These are phyloP conservation scores for Verbena officinalis DNA, from an alignment of 257 asterid genomes.

Conservation along the genomic window DNA sequence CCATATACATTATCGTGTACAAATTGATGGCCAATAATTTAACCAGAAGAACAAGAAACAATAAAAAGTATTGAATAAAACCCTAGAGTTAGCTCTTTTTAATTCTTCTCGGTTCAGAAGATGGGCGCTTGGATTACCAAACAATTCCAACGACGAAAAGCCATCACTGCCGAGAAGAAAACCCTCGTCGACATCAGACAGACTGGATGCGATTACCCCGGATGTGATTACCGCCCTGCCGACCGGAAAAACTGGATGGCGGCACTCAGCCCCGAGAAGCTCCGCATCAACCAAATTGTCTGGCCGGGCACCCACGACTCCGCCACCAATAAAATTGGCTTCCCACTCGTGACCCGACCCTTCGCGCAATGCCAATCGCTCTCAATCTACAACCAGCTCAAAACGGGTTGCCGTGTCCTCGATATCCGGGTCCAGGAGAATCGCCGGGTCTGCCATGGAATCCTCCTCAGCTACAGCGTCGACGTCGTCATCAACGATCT, in stretches of 20 bases:
- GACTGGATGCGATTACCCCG: slow-evolving; percentile 54
- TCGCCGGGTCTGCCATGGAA: slow-evolving; percentile 78
- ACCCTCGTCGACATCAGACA: slow-evolving; percentile 47
- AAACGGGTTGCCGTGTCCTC: slow-evolving; percentile 62
- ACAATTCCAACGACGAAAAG: slow-evolving; percentile 59
- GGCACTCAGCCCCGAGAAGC: slow-evolving; percentile 46
- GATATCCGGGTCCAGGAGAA: slow-evolving; percentile 85
- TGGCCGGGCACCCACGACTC: slow-evolving; percentile 99
- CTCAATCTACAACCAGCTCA: slow-evolving; percentile 74
- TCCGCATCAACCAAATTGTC: slow-evolving; percentile 63
- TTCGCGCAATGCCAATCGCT: slow-evolving; percentile 81
- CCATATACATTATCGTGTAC: no score
- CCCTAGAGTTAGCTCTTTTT: slow-evolving; percentile 15
- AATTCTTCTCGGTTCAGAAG: slow-evolving; percentile 8
- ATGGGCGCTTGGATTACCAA: slow-evolving; percentile 73
- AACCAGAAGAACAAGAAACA: background rate
- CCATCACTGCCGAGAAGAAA: slow-evolving; percentile 57
- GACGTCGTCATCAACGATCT: slow-evolving; percentile 67
- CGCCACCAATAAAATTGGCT: slow-evolving; percentile 82
- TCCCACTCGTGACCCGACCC: slow-evolving; percentile 71
- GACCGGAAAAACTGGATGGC: slow-evolving; percentile 84
- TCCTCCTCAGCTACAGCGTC: slow-evolving; percentile 55
- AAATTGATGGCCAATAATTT: background rate
- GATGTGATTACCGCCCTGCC: slow-evolving; percentile 59
- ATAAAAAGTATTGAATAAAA: slow-evolving; percentile 4